Percentiles rank a stretch among this genome's conserved stretches.
phyloP scores from a whole-genome alignment of 2,329 filamentous ascomycete species.

The Neonectria faginata region DNA sequence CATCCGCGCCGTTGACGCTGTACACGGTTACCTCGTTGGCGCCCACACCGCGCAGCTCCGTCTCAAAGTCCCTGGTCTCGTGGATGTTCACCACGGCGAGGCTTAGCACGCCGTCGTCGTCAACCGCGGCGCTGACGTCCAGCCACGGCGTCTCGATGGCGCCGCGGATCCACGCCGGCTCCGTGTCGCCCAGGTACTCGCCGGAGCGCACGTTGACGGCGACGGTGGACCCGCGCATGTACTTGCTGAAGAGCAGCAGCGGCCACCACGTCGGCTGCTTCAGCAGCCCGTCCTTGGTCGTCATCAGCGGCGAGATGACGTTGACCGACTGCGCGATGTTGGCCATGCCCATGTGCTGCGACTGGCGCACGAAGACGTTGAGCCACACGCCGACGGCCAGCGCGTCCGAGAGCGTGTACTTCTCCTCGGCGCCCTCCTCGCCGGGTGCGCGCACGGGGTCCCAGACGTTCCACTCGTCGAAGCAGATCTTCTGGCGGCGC shows the following conservation, averaged over 20 bases:
- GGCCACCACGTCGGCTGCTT: constrained; percentile 84
- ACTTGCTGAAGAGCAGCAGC: constrained; percentile 65
- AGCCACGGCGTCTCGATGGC: constrained; percentile 77
- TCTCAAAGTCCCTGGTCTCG: constrained; percentile 69
- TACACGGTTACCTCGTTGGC: constrained; percentile 68
- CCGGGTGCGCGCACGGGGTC: constrained; percentile 78
- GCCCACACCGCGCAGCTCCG: constrained; percentile 59
- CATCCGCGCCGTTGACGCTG: constrained; percentile 60
- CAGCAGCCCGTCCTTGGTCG: constrained; percentile 69
- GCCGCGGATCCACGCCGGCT: constrained; percentile 73
- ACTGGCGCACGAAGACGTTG: constrained; percentile 81
- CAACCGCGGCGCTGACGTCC: constrained; percentile 73
- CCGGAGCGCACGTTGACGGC: constrained; percentile 72
- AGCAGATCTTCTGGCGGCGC: constrained; percentile 78
- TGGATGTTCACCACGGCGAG: constrained; percentile 80
- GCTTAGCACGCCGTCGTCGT: constrained; percentile 69
- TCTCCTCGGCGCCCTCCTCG: constrained; percentile 77
- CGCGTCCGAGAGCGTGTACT: constrained; percentile 77
- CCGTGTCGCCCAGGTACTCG: constrained; percentile 75
- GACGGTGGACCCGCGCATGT: constrained; percentile 79
- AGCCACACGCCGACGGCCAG: constrained; percentile 81
- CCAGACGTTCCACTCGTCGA: constrained; percentile 90
- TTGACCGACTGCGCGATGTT: constrained; percentile 84
- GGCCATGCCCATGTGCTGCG: constrained; percentile 78
- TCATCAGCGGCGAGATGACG: constrained; percentile 83